These are phyloP conservation scores for Solanum microdontum DNA, from an alignment of 257 asterid genomes.

Conservation along the genomic window DNA sequence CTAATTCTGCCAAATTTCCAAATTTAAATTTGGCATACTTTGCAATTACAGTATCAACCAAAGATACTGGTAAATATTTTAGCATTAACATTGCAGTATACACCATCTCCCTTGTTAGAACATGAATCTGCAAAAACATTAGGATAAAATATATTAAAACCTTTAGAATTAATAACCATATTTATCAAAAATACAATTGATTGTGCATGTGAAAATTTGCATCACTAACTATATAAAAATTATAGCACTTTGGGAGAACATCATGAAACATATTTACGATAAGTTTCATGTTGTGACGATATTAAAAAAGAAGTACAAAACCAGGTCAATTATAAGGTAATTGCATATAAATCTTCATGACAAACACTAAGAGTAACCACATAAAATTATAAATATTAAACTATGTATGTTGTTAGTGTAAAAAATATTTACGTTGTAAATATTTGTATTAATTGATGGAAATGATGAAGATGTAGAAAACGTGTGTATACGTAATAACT, in stretches of 20 bases:
- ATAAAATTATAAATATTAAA: background rate
- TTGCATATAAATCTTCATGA: background rate
- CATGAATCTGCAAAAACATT: slow-evolving; percentile 27
- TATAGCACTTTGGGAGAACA: background rate
- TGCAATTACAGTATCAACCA: slow-evolving; percentile 19
- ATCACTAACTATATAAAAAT: background rate
- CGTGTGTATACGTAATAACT: background rate
- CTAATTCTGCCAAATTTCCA: slow-evolving; percentile 30
- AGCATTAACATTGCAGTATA: slow-evolving; percentile 28
- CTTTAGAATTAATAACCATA: background rate
- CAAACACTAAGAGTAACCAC: background rate
- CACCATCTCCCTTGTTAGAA: slow-evolving; percentile 23
- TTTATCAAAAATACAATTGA: background rate
- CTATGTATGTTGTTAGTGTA: background rate
- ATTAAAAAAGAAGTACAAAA: background rate
- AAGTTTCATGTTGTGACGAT: background rate
- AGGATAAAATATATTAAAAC: background rate
- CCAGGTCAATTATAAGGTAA: background rate
- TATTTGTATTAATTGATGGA: background rate
- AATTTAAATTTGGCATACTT: background rate
- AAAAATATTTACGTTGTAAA: background rate
- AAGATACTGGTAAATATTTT: background rate
- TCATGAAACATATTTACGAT: background rate
- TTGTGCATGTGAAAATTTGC: slow-evolving; percentile 6
- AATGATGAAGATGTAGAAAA: background rate